phyloP scores from a whole-genome alignment of 257 asterid genomes.

The Scutellaria galericulata region DNA sequence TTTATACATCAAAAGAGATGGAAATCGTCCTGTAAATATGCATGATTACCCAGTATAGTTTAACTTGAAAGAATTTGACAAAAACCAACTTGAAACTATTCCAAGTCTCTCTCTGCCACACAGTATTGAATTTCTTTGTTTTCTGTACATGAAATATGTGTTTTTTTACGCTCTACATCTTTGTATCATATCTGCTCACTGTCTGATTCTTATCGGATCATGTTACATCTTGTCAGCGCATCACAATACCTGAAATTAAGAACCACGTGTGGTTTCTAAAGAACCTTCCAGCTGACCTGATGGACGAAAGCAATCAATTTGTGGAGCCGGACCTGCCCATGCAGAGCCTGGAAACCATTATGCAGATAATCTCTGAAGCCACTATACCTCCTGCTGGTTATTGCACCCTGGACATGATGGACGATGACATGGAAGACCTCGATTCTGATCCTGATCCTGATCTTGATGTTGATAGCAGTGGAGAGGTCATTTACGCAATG shows the following conservation, averaged over 20 bases:
- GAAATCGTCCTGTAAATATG: neutral
- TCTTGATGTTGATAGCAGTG: constrained; percentile 93
- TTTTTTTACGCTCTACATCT: neutral
- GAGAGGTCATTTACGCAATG: constrained; percentile 90
- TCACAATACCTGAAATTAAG: constrained; percentile 74
- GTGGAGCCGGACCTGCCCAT: constrained; percentile 92
- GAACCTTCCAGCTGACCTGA: constrained; percentile 89
- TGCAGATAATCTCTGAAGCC: constrained; percentile 95
- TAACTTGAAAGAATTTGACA: constrained; percentile 5
- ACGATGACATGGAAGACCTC: constrained; percentile 84
- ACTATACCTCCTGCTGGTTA: constrained; percentile 87
- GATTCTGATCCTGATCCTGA: constrained; percentile 96
- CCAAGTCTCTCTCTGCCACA: constrained; percentile 6
- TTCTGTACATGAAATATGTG: neutral
- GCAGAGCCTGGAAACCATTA: constrained; percentile 81
- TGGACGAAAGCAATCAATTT: constrained; percentile 78
- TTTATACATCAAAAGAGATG: neutral
- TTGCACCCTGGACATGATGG: constrained; percentile 74
- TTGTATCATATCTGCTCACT: neutral
- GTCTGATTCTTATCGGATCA: neutral
- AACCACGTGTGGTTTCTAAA: constrained; percentile 80
- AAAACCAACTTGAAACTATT: neutral
- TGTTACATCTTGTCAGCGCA: constrained; percentile 60
- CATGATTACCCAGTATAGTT: neutral
- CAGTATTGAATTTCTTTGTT: neutral